Percentiles rank a stretch among this genome's conserved stretches.
Evolutionary conservation across 163 green algal species (phyloP).

Genomic region (Volvox carteri): DNA sequence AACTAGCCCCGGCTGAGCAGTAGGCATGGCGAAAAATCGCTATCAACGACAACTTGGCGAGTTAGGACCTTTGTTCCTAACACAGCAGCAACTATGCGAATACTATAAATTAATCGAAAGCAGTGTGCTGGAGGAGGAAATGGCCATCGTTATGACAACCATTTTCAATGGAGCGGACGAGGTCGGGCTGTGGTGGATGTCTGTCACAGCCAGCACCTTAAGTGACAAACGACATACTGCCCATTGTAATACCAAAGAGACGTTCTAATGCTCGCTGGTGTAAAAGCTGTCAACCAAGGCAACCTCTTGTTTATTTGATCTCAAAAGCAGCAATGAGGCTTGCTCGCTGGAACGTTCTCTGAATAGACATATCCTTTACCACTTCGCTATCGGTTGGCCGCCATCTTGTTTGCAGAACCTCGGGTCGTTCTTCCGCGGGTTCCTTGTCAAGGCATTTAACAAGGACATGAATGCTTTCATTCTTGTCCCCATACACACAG

Average conservation of each 20-base stretch:
- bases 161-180: background rate
- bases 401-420: background rate
- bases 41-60: background rate
- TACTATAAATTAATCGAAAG: background rate
- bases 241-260: background rate
- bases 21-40: too few species aligned
- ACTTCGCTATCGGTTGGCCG: too few species aligned
- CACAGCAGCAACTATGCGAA: slow-evolving; percentile 5
- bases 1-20: too few species aligned
- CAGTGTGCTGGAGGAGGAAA: background rate
- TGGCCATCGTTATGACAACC: background rate
- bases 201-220: background rate
- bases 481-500: background rate
- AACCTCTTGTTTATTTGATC: background rate
- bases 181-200: background rate
- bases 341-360: background rate
- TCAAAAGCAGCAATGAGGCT: background rate
- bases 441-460: slow-evolving; percentile 19
- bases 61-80: background rate
- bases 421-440: background rate
- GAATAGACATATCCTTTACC: background rate
- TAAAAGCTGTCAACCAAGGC: too few species aligned
- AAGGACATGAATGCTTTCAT: background rate
- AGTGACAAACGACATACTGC: background rate
- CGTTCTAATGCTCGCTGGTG: background rate